Evolutionary conservation across 2,329 filamentous ascomycete genomes (phyloP).

Genomic region (Rosellinia necatrix): DNA sequence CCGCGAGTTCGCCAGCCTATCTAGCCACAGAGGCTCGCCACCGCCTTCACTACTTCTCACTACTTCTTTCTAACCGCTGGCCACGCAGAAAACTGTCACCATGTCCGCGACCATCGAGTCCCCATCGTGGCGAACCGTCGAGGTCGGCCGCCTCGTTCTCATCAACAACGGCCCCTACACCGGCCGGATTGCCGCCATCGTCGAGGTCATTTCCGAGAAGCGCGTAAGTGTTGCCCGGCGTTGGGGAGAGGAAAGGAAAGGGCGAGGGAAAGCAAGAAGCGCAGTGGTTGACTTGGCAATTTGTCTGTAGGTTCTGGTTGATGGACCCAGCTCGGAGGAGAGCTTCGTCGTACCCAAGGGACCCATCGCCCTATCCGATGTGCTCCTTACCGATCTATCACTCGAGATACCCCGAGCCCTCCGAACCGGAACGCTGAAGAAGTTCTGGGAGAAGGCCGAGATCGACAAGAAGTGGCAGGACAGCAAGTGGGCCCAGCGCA

Average conservation of each 20-base stretch:
- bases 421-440: conserved; percentile 81
- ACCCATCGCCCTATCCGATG: conserved; percentile 77
- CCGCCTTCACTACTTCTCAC: conserved; percentile 18
- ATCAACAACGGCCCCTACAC: conserved; percentile 80
- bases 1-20: conserved; percentile 1
- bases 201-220: conserved; percentile 99
- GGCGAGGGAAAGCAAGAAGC: conserved; percentile 4
- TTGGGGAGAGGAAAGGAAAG: conserved; percentile 12
- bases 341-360: conserved; percentile 85
- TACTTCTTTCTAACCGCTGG: conserved; percentile 29
- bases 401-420: conserved; percentile 85
- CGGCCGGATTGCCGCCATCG: conserved; percentile 89
- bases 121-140: conserved; percentile 92
- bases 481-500: conserved; percentile 94
- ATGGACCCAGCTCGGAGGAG: conserved; percentile 85
- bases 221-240: conserved; percentile 72
- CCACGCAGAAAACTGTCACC: conserved; percentile 16
- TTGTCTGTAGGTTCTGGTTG: conserved; percentile 80
- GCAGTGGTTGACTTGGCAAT: conserved; percentile 39
- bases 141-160: conserved; percentile 97
- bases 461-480: conserved; percentile 93
- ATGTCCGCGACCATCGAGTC: conserved; percentile 71
- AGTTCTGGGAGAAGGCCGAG: conserved; percentile 86
- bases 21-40: not conserved
- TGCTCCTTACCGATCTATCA: conserved; percentile 87